Percentiles rank a stretch among this genome's conserved stretches.
phyloP scores from a whole-genome alignment of 768 basidiomycete species.

The Lactarius sp. region DNA sequence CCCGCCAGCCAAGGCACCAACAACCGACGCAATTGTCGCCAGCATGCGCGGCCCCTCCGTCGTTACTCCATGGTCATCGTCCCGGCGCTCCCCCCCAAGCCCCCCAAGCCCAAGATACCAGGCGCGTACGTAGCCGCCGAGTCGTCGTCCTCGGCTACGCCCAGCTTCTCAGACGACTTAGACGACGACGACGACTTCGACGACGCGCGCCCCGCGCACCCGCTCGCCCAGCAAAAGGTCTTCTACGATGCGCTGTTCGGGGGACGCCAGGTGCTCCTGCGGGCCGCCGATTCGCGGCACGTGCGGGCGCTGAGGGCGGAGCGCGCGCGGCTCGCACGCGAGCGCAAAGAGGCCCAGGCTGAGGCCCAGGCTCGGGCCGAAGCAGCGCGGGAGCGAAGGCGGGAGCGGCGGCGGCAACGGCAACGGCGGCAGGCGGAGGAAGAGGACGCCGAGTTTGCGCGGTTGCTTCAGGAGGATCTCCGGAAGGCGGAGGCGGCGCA shows the following conservation, averaged over 20 bases:
- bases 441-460: not conserved
- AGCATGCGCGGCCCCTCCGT: not conserved
- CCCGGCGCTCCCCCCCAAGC: not conserved
- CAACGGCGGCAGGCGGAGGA: not conserved
- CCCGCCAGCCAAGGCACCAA: not conserved
- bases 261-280: not conserved
- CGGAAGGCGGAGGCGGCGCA: slow-evolving; percentile 7
- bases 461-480: not conserved
- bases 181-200: not conserved
- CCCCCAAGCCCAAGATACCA: not conserved
- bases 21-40: not conserved
- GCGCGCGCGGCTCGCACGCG: not conserved
- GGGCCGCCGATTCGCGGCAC: not conserved
- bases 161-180: not conserved
- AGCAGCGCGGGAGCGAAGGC: too few relatives aligned
- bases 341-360: not conserved
- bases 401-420: not conserved
- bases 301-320: not conserved
- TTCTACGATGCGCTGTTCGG: slow-evolving; percentile 14
- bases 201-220: not conserved
- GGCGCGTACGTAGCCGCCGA: not conserved
- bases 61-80: not conserved
- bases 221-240: not conserved
- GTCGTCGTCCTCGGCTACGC: not conserved
- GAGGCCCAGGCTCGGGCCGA: too few relatives aligned